Base-by-base conservation (phyloP, 2,329 filamentous ascomycete species). In the Hypoxylon sp. region DNA sequence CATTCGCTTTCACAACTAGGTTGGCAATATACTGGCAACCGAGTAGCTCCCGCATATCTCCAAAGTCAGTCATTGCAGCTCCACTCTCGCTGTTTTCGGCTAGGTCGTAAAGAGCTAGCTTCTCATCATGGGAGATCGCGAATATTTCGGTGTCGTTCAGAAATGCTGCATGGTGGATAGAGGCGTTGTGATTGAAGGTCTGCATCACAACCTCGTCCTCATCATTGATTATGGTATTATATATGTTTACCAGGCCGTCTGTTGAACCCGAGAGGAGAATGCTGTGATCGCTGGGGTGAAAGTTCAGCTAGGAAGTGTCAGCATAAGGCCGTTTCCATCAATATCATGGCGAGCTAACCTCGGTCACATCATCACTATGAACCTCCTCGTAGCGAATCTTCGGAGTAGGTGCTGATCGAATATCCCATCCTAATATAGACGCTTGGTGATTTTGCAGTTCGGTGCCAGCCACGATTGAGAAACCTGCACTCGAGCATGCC, bases 201-300 rank as follows among this genome's bases (percentile, higher is more conserved):
- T 93, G 91, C 63, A 91, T 82, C 19, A 94, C 81, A 0, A 92
- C 89, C 48, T 95, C 92, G 74, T 95, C 92, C 78, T 95, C 92
- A 70, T 92, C 90, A 16, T 83, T 79, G 62, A 92, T 84, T 50
- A 84, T 83, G 16, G 87, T 90, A 79, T 96, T 90, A 78, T 91
- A 92, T 47, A 95, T 82, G 74, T 91, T 94, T 72, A 95, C 85
- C 1, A 95, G 85, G 5, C 91, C 91, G 78, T 96, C 92, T 12
- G 91, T 95, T 37, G 91, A 93, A 45, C 91, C 91, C 1, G 91
- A 93, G 9, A 95, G 83, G 5, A 95, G 84, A 14, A 91, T 81
- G 46, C 85, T 83, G 0, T 86, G 83, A 51, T 86, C 81, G 2
- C 78, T 80, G 0, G 89, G 88, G 76, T 92, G 89, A 72, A 89